Conservation (phyloP, 768 basidiomycete species). For the Floccularia luteovirens region DNA sequence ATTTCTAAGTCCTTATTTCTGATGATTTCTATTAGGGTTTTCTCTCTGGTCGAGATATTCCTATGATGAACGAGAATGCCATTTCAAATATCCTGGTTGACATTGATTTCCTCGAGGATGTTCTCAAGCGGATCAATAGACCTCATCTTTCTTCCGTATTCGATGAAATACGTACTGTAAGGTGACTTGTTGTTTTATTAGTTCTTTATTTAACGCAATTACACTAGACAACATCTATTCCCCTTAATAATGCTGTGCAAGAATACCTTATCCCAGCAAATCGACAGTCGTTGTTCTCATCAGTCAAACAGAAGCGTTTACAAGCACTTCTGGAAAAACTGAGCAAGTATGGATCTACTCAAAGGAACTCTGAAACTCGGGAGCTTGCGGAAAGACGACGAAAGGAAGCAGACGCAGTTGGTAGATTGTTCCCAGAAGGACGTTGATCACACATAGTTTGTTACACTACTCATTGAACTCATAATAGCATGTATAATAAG, state of each 20-base stretch:
- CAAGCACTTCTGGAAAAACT: conserved; percentile 76
- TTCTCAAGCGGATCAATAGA: conserved; percentile 70
- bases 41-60: conserved; percentile 66
- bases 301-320: conserved; percentile 64
- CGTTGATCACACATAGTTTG: conserved; percentile 26
- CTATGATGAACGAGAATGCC: conserved; percentile 83
- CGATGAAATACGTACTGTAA: conserved; percentile 69
- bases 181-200: conserved; percentile 11
- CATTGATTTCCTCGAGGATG: conserved; percentile 83
- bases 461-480: conserved; percentile 15
- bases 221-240: conserved; percentile 61
- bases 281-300: conserved; percentile 58
- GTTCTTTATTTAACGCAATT: conserved; percentile 4
- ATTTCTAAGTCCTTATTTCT: neutral
- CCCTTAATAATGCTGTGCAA: conserved; percentile 64
- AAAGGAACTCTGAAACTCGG: conserved; percentile 49
- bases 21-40: conserved; percentile 46
- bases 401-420: conserved; percentile 74
- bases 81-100: conserved; percentile 82
- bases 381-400: conserved; percentile 67
- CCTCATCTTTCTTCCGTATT: conserved; percentile 67
- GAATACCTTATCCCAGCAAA: conserved; percentile 70
- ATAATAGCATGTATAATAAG: conserved; percentile 17
- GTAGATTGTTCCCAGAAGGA: conserved; percentile 64
- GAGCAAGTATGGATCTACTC: conserved; percentile 54